Evolutionary conservation across 2,329 filamentous ascomycete genomes (phyloP), one percentile per base, ranked within the genome.

Genomic region (Talaromyces sp.): DNA sequence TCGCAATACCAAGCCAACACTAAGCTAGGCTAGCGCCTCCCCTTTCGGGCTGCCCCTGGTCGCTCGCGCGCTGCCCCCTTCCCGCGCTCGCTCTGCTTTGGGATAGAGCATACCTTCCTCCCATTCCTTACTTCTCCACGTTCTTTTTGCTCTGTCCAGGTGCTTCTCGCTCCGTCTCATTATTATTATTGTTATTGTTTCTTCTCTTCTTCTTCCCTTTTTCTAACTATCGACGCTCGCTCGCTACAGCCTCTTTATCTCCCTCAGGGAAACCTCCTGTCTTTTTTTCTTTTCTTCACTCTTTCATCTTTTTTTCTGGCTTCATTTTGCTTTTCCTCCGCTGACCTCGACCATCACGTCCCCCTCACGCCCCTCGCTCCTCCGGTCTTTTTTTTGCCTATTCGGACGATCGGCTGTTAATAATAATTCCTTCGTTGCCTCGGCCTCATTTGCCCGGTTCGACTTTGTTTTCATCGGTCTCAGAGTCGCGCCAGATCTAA

Each of bases 81-180:
- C 58, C 24, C 31, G 43, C 43, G 64, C 55, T 54, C 32, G 58
- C 32, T 55, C 17, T 64, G 41, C 46, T 52, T 62, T 58, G 50
- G 58, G 51, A 38, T 60, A 52, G 27, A 59, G 56, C 59, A 59
- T 63, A 59, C 58, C 58, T 61, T 62, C 52, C 61, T 64, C 63
- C 53, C 62, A 58, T 62, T 66, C 59, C 65, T 64, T 64, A 63
- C 61, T 63, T 46, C 63, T 65, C 63, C 63, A 63, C 66, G 67
- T 64, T 67, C 65, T 64, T 66, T 65, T 58, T 67, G 63, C 58
- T 62, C 67, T 54, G 67, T 67, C 59, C 57, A 56, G 59, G 64
- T 63, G 46, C 46, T 62, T 58, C 59, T 59, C 56, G 64, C 66
- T 63, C 53, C 46, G 35, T 54, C 43, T 54, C 55, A 46, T 46